A percentile compares a stretch with the other conserved stretches of the same genome.
Conservation (phyloP, 352 stramenopile species). For the Phytophthora agathidicida region DNA sequence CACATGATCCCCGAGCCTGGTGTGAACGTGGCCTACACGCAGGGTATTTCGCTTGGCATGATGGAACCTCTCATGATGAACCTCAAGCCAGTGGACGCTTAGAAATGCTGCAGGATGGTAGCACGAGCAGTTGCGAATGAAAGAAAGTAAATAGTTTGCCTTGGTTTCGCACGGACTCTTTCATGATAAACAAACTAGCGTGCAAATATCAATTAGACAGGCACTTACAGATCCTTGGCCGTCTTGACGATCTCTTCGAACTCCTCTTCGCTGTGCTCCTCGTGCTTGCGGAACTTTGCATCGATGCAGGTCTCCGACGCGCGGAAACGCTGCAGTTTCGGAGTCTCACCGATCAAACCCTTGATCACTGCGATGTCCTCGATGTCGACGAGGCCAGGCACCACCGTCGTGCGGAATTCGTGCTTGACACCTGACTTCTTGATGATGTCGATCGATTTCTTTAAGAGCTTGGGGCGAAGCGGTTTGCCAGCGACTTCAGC, state of each 20-base stretch:
- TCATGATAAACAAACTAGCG: background rate
- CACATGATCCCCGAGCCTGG: constrained; percentile 52
- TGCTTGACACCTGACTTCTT: constrained; percentile 35
- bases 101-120: background rate
- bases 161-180: background rate
- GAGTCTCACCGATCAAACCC: constrained; percentile 18
- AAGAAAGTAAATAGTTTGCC: constrained; percentile 17
- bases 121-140: constrained; percentile 7
- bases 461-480: constrained; percentile 31
- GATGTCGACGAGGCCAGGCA: constrained; percentile 35
- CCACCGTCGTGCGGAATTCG: constrained; percentile 38
- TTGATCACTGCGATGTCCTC: constrained; percentile 38
- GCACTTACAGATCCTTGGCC: constrained; percentile 20
- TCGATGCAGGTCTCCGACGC: constrained; percentile 33
- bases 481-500: constrained; percentile 31
- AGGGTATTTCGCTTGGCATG: constrained; percentile 64
- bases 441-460: constrained; percentile 36
- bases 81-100: constrained; percentile 11
- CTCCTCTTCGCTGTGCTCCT: constrained; percentile 35
- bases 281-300: constrained; percentile 23
- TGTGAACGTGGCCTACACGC: constrained; percentile 69
- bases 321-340: constrained; percentile 35
- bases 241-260: constrained; percentile 27
- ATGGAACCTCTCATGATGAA: constrained; percentile 40
- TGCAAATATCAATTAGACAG: background rate